These are phyloP conservation scores for Raffaelea deltoideospora DNA, from an alignment of 2,329 filamentous ascomycete species.

Conservation along the genomic window DNA sequence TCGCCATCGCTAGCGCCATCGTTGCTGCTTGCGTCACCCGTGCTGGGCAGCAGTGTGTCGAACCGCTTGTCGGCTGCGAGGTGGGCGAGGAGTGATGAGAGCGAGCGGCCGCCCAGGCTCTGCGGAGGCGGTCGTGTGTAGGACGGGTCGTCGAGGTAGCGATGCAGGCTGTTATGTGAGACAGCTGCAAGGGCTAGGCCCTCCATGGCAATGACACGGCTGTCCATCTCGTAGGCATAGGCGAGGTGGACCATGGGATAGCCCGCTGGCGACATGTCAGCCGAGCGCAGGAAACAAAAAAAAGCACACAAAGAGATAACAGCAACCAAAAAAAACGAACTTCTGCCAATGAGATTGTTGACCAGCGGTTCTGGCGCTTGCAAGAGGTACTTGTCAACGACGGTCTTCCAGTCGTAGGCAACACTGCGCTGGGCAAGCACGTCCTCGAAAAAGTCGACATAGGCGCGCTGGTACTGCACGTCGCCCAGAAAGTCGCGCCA, in stretches of 20 bases:
- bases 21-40: background rate
- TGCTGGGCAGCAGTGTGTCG: constrained; percentile 42
- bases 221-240: constrained; percentile 84
- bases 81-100: constrained; percentile 55
- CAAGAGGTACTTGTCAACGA: constrained; percentile 65
- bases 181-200: constrained; percentile 54
- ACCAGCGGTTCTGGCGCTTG: constrained; percentile 60
- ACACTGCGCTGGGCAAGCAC: constrained; percentile 53
- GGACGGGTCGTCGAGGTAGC: constrained; percentile 55
- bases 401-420: constrained; percentile 70
- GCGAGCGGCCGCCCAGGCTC: constrained; percentile 29
- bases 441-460: constrained; percentile 91
- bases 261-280: constrained; percentile 22
- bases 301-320: too few relatives aligned
- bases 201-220: constrained; percentile 76
- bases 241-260: constrained; percentile 89
- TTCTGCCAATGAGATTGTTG: constrained; percentile 62
- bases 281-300: background rate
- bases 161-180: constrained; percentile 45
- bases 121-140: constrained; percentile 53
- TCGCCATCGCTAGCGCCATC: too few relatives aligned
- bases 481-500: constrained; percentile 79
- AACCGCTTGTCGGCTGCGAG: constrained; percentile 57
- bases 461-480: constrained; percentile 72
- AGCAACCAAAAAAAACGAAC: too few relatives aligned